These are phyloP conservation scores for Paracoccidioides brasiliensis DNA, from an alignment of 2,329 filamentous ascomycete genomes.

Conservation along the genomic window DNA sequence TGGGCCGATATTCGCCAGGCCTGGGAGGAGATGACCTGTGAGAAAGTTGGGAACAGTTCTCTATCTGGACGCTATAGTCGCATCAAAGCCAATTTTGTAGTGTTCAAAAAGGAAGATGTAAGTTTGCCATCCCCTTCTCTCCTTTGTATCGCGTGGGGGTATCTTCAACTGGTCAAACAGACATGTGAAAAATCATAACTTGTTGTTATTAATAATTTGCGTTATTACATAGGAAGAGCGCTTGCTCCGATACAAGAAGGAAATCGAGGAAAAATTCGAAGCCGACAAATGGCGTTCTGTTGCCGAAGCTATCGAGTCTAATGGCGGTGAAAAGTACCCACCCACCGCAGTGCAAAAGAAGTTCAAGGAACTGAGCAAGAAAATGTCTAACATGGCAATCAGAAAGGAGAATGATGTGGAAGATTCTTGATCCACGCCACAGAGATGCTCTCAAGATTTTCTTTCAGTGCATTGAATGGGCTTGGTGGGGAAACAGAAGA, in stretches of 20 bases:
- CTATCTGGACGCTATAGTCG: conserved; percentile 27
- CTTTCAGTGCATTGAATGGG: background rate
- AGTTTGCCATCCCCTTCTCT: conserved; percentile 5
- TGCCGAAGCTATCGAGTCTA: conserved; percentile 18
- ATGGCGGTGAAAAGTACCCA: conserved; percentile 23
- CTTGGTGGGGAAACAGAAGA: background rate
- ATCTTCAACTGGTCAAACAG: background rate
- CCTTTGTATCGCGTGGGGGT: background rate
- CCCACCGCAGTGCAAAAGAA: conserved; percentile 24
- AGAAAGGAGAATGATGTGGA: background rate
- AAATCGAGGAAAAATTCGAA: conserved; percentile 29
- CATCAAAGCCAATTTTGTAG: conserved; percentile 28
- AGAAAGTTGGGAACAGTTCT: conserved; percentile 22
- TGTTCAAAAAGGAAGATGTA: conserved; percentile 25
- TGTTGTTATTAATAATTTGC: background rate
- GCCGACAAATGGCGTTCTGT: conserved; percentile 29
- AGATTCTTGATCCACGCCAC: background rate
- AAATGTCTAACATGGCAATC: conserved; percentile 2
- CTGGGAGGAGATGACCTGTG: conserved; percentile 19
- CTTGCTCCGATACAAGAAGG: conserved; percentile 25
- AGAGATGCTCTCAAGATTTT: background rate
- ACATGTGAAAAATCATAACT: background rate
- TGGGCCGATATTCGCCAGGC: conserved; percentile 18
- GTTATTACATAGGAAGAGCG: conserved; percentile 14
- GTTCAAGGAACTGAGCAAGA: conserved; percentile 28